Conservation (phyloP, 495 filamentous ascomycete species). For the Aspergillus leporis region DNA sequence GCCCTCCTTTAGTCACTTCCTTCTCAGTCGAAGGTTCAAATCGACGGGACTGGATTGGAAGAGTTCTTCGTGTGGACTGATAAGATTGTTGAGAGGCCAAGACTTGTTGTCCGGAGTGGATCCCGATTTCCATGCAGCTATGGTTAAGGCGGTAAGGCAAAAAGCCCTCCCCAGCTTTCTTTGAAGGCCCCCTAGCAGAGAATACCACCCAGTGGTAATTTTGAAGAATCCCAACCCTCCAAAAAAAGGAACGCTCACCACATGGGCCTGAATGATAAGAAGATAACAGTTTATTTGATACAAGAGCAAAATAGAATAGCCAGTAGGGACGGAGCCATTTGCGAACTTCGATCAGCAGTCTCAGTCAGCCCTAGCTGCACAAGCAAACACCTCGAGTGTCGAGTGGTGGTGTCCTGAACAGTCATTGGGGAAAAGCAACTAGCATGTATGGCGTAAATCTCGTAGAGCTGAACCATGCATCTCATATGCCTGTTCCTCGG, state of each 20-base stretch:
- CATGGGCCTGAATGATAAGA: not conserved
- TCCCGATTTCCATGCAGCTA: not conserved
- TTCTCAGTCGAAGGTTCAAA: not conserved
- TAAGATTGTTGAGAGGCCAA: slow-evolving; percentile 23
- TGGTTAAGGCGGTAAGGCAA: not conserved
- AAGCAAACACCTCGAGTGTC: not conserved
- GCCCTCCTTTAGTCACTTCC: not conserved
- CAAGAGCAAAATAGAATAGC: not conserved
- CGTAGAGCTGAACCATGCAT: not conserved
- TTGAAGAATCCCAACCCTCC: not conserved
- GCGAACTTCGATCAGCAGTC: not conserved
- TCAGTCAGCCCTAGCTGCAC: not conserved
- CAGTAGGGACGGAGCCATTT: not conserved
- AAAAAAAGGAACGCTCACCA: not conserved
- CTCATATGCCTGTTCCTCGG: not conserved
- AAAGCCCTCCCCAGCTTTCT: too few relatives aligned
- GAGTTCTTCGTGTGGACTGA: not conserved
- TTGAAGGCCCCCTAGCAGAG: too few relatives aligned
- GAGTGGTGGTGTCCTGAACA: not conserved
- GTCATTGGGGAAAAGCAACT: not conserved
- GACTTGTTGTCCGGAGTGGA: not conserved
- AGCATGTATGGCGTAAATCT: not conserved
- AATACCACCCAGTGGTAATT: not conserved
- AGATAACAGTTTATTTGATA: not conserved
- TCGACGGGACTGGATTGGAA: not conserved